Conservation (phyloP, 2,329 filamentous ascomycete genomes). For the Berkeleyomyces rouxiae region DNA sequence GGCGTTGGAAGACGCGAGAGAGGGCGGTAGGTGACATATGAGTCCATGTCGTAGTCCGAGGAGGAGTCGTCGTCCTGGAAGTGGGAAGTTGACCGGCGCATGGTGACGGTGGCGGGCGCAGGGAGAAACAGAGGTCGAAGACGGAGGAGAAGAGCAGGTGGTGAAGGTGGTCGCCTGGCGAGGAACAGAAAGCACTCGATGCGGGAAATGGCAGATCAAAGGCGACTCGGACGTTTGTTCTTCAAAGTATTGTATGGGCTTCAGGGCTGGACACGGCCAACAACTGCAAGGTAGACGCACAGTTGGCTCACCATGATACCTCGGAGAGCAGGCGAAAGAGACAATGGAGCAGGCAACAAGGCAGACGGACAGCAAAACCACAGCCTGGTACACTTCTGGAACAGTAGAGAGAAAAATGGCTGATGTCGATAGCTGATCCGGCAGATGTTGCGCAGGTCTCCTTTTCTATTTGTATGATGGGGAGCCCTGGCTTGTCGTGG, state of each 20-base stretch:
- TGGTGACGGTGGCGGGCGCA: slow-evolving; percentile 1
- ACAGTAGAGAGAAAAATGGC: not conserved
- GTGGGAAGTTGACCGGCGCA: slow-evolving; percentile 14
- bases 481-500: no score
- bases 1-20: slow-evolving; percentile 53
- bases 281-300: slow-evolving; percentile 3
- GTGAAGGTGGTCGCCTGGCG: not conserved
- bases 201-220: not conserved
- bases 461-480: no score
- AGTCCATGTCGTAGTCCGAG: slow-evolving; percentile 29
- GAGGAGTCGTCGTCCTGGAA: slow-evolving; percentile 11
- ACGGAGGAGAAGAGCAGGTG: not conserved
- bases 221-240: not conserved
- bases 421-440: not conserved
- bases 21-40: slow-evolving; percentile 48
- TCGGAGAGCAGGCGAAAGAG: not conserved
- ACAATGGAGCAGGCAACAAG: not conserved
- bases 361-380: not conserved
- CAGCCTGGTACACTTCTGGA: not conserved
- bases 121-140: not conserved
- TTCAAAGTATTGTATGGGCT: not conserved
- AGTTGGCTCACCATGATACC: slow-evolving; percentile 10
- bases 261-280: slow-evolving; percentile 12
- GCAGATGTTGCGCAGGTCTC: no score
- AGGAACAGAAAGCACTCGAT: not conserved